Base-by-base conservation (phyloP, 2,329 filamentous ascomycete genomes). In the Colletotrichum tanaceti region DNA sequence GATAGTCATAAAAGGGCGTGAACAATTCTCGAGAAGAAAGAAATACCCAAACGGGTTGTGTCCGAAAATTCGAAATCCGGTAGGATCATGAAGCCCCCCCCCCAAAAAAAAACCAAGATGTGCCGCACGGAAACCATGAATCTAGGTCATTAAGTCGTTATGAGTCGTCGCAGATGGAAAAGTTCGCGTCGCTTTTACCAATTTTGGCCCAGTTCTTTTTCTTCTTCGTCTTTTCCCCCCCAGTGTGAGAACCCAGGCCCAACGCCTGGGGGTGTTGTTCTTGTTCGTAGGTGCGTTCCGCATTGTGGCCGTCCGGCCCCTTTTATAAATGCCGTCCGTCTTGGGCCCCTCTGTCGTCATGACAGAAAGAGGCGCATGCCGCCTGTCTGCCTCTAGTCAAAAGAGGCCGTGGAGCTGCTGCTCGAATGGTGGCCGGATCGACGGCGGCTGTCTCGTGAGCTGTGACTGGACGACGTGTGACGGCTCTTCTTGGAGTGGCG, bases 381-480 rank as follows among this genome's bases (percentile, higher is more conserved):
- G 28, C 46, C 44, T 58, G 14, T 32, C 35, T 39, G 71, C 46
- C 44, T 53, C 46, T 59, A 88, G 70, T 89, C 86, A 73, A 87
- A 84, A 24, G 87, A 89, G 46, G 85, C 83, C 65, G 86, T 89
- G 57, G 87, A 89, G 77, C 86, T 88, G 82, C 86, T 88, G 81
- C 86, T 89, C 64, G 87, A 89, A 77, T 89, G 86, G 71, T 85
- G 82, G 28, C 86, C 86, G 24, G 85, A 87, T 71, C 85, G 82
- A 70, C 84, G 81, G 76, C 65, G 62, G 71, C 82, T 80, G 74
- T 83, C 82, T 66, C 82, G 77, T 68, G 81, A 78, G 72, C 74
- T 76, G 53, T 70, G 67, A 67, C 67, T 70, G 70, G 80, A 81
- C 7, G 84, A 83, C n/a, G 81, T 79, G 72, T 83, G 80, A 72